phyloP scores from a whole-genome alignment of 257 asterid genomes.

The Hygrophila difformis region DNA sequence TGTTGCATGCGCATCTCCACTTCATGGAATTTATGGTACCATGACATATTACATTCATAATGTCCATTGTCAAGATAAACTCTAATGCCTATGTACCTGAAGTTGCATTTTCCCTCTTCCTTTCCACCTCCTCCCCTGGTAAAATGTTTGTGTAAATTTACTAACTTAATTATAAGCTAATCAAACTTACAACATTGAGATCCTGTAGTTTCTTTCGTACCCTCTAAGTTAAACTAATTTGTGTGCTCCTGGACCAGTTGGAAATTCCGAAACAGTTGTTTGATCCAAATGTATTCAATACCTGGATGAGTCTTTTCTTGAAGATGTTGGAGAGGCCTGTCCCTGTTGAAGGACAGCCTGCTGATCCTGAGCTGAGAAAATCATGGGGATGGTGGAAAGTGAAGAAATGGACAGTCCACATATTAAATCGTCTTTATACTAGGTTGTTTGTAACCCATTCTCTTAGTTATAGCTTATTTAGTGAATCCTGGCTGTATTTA shows the following conservation, averaged over 20 bases:
- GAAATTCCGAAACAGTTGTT: slow-evolving; percentile 91
- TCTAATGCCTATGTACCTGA: too few species aligned
- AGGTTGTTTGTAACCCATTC: slow-evolving; percentile 42
- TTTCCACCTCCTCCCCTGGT: too few species aligned
- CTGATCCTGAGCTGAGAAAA: slow-evolving; percentile 80
- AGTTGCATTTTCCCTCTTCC: too few species aligned
- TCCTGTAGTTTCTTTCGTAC: too few species aligned
- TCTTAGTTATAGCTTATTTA: neutral
- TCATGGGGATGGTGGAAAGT: slow-evolving; percentile 99
- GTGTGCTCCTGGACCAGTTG: slow-evolving; percentile 35
- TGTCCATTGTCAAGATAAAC: neutral
- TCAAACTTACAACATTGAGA: too few species aligned
- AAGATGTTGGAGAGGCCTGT: slow-evolving; percentile 92
- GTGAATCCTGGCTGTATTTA: neutral
- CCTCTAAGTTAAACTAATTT: neutral
- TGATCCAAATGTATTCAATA: slow-evolving; percentile 86
- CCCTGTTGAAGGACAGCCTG: slow-evolving; percentile 84
- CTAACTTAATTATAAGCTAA: too few species aligned
- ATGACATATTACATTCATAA: too few species aligned
- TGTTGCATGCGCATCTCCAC: neutral
- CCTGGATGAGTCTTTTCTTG: slow-evolving; percentile 93
- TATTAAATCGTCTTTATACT: slow-evolving; percentile 86
- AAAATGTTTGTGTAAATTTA: too few species aligned
- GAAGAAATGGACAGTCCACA: slow-evolving; percentile 96
- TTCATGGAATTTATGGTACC: too few species aligned